These are phyloP conservation scores for Pythium vanterpoolii DNA, from an alignment of 352 stramenopile species.

Conservation along the genomic window DNA sequence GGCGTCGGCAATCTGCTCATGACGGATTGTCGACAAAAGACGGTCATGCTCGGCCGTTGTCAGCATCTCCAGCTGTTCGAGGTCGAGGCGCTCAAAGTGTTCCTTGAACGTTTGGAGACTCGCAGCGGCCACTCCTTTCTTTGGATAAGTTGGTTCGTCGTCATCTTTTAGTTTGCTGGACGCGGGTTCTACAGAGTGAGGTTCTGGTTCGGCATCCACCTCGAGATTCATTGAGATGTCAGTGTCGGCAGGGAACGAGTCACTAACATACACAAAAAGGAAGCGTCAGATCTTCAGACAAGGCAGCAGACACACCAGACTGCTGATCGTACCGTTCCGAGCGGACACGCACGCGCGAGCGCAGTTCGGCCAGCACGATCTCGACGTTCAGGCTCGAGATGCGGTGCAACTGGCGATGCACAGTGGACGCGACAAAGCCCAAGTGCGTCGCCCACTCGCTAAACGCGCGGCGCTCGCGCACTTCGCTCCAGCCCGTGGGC, in stretches of 20 bases:
- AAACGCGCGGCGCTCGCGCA: constrained; percentile 30
- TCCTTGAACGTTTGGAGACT: constrained; percentile 42
- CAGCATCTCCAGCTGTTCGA: constrained; percentile 51
- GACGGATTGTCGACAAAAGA: constrained; percentile 54
- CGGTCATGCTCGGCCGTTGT: constrained; percentile 58
- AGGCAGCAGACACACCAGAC: background rate
- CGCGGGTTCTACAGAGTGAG: background rate
- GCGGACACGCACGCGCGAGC: constrained; percentile 19
- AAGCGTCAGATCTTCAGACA: background rate
- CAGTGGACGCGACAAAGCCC: constrained; percentile 43
- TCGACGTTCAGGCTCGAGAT: constrained; percentile 61
- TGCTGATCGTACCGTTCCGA: constrained; percentile 6
- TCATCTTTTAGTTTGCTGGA: background rate
- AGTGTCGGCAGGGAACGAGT: background rate
- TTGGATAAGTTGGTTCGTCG: constrained; percentile 1
- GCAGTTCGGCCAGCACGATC: constrained; percentile 51
- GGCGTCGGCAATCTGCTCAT: constrained; percentile 66
- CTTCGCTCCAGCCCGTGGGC: constrained; percentile 32
- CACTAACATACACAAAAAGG: background rate
- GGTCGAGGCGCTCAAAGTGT: constrained; percentile 37
- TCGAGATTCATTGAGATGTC: constrained; percentile 15
- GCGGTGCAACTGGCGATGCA: constrained; percentile 35
- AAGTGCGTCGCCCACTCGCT: constrained; percentile 43
- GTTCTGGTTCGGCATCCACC: constrained; percentile 11
- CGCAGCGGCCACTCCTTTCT: constrained; percentile 14